phyloP scores from a whole-genome alignment of 139 green algal genomes.

The Chlorella sorokiniana region DNA sequence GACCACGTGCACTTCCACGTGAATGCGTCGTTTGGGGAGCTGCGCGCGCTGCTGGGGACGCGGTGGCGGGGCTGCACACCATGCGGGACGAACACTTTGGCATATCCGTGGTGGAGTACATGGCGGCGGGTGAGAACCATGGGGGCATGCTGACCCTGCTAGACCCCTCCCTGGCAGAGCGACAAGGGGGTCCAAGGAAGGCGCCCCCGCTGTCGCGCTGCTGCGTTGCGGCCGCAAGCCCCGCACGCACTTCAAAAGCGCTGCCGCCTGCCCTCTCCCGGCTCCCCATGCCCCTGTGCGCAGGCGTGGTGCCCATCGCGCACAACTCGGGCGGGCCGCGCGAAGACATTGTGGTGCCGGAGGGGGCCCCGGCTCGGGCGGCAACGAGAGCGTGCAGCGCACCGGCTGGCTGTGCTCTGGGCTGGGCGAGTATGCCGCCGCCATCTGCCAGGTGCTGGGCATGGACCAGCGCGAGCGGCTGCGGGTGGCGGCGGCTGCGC shows the following conservation, averaged over 20 bases:
- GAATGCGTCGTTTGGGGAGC: constrained; percentile 75
- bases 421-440: constrained; percentile 73
- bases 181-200: too few species aligned
- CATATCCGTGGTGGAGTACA: constrained; percentile 98
- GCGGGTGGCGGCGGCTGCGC: constrained; percentile 70
- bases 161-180: background rate
- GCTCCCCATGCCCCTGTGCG: too few species aligned
- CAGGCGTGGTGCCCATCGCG: constrained; percentile 86
- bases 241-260: background rate
- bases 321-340: constrained; percentile 82
- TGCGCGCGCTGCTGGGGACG: constrained; percentile 77
- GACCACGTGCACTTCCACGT: constrained; percentile 50
- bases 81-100: constrained; percentile 99
- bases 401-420: constrained; percentile 74
- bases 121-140: constrained; percentile 84
- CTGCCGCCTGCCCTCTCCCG: background rate
- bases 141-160: background rate
- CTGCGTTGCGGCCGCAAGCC: too few species aligned
- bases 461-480: constrained; percentile 76
- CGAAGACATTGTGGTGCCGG: constrained; percentile 73
- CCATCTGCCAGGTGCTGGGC: constrained; percentile 64
- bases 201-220: too few species aligned
- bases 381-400: constrained; percentile 13
- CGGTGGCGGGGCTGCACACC: constrained; percentile 91
- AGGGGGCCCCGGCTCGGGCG: background rate